Evolutionary conservation across 306 rosid genomes (phyloP).

Genomic region (Pyrus betulifolia): DNA sequence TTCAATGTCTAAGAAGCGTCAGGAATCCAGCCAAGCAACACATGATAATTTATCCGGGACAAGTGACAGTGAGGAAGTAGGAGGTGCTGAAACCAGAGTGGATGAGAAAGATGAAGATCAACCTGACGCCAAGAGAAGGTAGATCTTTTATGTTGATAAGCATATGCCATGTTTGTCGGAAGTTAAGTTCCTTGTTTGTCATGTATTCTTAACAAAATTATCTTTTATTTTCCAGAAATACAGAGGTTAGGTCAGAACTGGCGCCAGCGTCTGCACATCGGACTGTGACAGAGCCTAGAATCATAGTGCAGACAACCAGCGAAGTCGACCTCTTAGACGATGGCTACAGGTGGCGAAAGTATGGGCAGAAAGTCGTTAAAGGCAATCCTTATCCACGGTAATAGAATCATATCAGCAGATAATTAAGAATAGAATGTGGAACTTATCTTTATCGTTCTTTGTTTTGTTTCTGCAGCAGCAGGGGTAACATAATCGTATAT

Average conservation of each 20-base stretch:
- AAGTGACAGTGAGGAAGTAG: slow-evolving; percentile 67
- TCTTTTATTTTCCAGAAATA: slow-evolving; percentile 35
- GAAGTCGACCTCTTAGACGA: slow-evolving; percentile 84
- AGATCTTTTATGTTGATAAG: not conserved
- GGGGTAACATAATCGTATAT: not conserved
- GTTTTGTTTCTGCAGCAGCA: not conserved
- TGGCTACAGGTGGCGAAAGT: slow-evolving; percentile 85
- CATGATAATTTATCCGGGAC: slow-evolving; percentile 42
- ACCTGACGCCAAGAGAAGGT: slow-evolving; percentile 70
- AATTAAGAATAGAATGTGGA: not conserved
- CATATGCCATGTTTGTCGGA: not conserved
- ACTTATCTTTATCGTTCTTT: not conserved
- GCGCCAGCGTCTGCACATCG: slow-evolving; percentile 57
- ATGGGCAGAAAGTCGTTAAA: slow-evolving; percentile 78
- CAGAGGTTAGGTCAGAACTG: slow-evolving; percentile 43
- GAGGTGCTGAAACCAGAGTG: slow-evolving; percentile 42
- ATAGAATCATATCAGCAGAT: not conserved
- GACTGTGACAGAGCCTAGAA: slow-evolving; percentile 69
- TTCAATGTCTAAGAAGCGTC: slow-evolving; percentile 35
- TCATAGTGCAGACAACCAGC: slow-evolving; percentile 82
- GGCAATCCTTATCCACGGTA: slow-evolving; percentile 89
- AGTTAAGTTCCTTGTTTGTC: slow-evolving; percentile 1
- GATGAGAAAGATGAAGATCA: slow-evolving; percentile 50
- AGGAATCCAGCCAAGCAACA: slow-evolving; percentile 51
- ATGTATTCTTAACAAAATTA: not conserved